These are phyloP conservation scores for Penicillium hesseltinei DNA, from an alignment of 2,329 filamentous ascomycete species.

Conservation along the genomic window DNA sequence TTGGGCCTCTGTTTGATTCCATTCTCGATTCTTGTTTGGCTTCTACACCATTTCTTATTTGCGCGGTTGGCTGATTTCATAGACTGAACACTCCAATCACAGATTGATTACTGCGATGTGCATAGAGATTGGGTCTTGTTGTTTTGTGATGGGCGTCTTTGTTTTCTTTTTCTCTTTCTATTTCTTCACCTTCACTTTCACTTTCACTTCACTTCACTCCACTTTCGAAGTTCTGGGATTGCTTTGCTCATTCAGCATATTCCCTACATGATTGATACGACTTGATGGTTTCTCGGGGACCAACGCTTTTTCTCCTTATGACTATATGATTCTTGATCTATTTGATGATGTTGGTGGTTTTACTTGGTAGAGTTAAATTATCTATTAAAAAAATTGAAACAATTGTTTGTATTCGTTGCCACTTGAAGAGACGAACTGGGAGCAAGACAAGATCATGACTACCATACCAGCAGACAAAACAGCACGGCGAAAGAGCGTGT, in stretches of 20 bases:
- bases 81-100: conserved; percentile 17
- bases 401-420: not conserved
- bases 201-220: not conserved
- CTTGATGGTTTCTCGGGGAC: conserved; percentile 10
- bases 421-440: not conserved
- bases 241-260: conserved; percentile 6
- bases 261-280: conserved; percentile 18
- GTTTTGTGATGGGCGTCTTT: not conserved
- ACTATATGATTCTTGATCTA: conserved; percentile 8
- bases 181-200: not conserved
- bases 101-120: conserved; percentile 14
- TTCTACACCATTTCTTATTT: conserved; percentile 10
- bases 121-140: conserved; percentile 19
- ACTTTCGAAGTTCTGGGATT: not conserved
- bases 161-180: not conserved
- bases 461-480: not conserved
- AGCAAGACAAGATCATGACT: not conserved
- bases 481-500: not conserved
- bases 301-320: not conserved
- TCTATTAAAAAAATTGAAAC: conserved; percentile 3
- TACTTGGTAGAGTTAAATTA: not conserved
- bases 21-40: conserved; percentile 1
- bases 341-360: conserved; percentile 1
- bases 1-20: conserved; percentile 3
- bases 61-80: conserved; percentile 15